phyloP scores from a whole-genome alignment of 257 asterid species.

The Plectranthus barbatus region DNA sequence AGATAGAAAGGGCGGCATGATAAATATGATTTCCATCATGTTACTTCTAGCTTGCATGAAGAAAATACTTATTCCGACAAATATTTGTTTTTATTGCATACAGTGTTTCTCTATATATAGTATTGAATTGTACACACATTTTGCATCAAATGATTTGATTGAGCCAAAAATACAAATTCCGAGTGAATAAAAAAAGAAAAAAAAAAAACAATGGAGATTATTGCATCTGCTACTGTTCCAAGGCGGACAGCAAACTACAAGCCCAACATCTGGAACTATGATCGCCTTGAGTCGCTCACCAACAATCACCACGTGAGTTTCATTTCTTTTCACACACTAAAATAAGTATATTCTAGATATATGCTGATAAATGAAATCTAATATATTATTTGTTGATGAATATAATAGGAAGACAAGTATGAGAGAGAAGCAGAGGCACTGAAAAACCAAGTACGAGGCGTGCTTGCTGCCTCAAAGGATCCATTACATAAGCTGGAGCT shows the following conservation, averaged over 20 bases:
- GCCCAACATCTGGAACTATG: constrained; percentile 57
- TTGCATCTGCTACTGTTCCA: neutral
- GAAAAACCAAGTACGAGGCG: constrained; percentile 21
- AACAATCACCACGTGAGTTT: constrained; percentile 16
- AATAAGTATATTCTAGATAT: too few species aligned
- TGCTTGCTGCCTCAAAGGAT: constrained; percentile 5
- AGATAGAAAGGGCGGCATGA: too few species aligned
- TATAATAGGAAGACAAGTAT: constrained; percentile 30
- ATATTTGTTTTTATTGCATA: too few species aligned
- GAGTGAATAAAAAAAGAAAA: too few species aligned
- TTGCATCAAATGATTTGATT: too few species aligned
- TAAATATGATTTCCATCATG: too few species aligned
- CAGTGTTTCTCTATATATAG: too few species aligned
- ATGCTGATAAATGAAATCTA: too few species aligned
- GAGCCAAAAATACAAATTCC: too few species aligned
- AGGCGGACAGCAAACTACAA: constrained; percentile 54
- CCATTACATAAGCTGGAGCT: constrained; percentile 30
- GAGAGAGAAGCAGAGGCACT: constrained; percentile 22
- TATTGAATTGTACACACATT: too few species aligned
- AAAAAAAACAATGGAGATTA: neutral
- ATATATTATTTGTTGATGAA: neutral
- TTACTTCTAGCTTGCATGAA: too few species aligned
- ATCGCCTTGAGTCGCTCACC: constrained; percentile 30
- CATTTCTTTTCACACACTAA: neutral
- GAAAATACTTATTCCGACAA: too few species aligned